Percentiles rank a stretch among this genome's conserved stretches.
Conservation (phyloP, 768 basidiomycete species). For the Fomitopsis pulvina region DNA sequence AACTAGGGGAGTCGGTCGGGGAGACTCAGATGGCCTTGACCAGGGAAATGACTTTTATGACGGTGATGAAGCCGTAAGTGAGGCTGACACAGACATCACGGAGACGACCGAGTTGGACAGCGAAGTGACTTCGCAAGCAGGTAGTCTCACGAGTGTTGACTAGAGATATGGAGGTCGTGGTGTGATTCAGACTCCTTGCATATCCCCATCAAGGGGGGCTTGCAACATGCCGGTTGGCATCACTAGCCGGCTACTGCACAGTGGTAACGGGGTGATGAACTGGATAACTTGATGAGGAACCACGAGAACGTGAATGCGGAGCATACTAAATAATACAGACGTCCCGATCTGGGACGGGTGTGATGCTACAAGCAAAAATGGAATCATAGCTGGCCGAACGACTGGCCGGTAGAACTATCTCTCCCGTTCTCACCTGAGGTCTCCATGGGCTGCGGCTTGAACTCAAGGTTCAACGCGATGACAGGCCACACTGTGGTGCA, state of each 20-base stretch:
- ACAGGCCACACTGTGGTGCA: slow-evolving; percentile 56
- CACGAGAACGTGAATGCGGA: too few species aligned
- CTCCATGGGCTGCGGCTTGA: slow-evolving; percentile 33
- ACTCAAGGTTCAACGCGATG: slow-evolving; percentile 58
- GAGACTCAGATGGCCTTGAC: not conserved
- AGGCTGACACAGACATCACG: slow-evolving; percentile 29
- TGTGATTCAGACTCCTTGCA: not conserved
- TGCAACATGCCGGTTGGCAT: not conserved
- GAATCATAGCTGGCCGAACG: too few species aligned
- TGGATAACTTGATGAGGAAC: too few species aligned
- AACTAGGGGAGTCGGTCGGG: not conserved
- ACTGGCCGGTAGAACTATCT: not conserved
- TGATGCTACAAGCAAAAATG: too few species aligned
- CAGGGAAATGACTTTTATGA: slow-evolving; percentile 12
- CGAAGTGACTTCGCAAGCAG: slow-evolving; percentile 20
- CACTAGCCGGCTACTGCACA: not conserved
- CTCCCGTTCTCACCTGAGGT: slow-evolving; percentile 6
- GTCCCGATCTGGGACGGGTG: too few species aligned
- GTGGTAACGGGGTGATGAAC: too few species aligned
- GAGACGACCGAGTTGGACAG: slow-evolving; percentile 30
- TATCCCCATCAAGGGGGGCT: not conserved
- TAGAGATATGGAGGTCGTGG: slow-evolving; percentile 6
- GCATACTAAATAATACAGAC: too few species aligned
- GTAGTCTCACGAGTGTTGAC: slow-evolving; percentile 45
- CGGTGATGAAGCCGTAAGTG: slow-evolving; percentile 30